phyloP scores from a whole-genome alignment of 2,329 filamentous ascomycete genomes.

The Didymella exigua region DNA sequence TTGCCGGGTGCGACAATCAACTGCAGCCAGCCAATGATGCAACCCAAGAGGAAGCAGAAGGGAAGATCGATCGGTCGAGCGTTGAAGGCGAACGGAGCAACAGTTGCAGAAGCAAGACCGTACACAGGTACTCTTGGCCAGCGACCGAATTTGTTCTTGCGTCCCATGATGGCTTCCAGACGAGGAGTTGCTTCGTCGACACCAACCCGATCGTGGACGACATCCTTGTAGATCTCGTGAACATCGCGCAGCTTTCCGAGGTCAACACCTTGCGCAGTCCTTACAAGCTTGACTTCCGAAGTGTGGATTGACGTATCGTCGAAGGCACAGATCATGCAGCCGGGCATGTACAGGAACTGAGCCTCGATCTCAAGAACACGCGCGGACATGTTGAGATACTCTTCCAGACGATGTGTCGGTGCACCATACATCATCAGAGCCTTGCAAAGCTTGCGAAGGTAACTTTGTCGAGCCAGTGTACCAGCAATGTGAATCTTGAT shows the following conservation, averaged over 20 bases:
- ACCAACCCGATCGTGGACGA: slow-evolving; percentile 76
- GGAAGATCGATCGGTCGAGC: slow-evolving; percentile 79
- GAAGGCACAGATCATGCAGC: slow-evolving; percentile 94
- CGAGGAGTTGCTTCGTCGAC: slow-evolving; percentile 71
- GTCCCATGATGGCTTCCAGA: slow-evolving; percentile 67
- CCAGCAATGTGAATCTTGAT: slow-evolving; percentile 68
- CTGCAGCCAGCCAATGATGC: slow-evolving; percentile 74
- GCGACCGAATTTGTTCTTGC: slow-evolving; percentile 58
- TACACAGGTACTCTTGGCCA: slow-evolving; percentile 67
- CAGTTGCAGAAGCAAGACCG: slow-evolving; percentile 74
- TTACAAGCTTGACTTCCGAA: slow-evolving; percentile 78
- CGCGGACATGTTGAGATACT: slow-evolving; percentile 89
- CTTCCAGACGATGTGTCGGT: slow-evolving; percentile 87
- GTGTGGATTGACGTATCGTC: slow-evolving; percentile 75
- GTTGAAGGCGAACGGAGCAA: slow-evolving; percentile 80
- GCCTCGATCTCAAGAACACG: slow-evolving; percentile 87
- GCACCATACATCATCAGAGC: slow-evolving; percentile 90
- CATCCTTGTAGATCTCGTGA: slow-evolving; percentile 79
- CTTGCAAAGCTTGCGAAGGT: slow-evolving; percentile 81
- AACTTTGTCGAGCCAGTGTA: slow-evolving; percentile 79
- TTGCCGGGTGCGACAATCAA: slow-evolving; percentile 76
- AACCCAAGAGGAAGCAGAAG: slow-evolving; percentile 76
- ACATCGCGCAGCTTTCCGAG: slow-evolving; percentile 75
- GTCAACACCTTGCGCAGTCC: slow-evolving; percentile 71
- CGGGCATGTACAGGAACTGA: slow-evolving; percentile 87